Evolutionary conservation across 805 yeast species (phyloP).

Genomic region (Teunomyces lycoperdinae): DNA sequence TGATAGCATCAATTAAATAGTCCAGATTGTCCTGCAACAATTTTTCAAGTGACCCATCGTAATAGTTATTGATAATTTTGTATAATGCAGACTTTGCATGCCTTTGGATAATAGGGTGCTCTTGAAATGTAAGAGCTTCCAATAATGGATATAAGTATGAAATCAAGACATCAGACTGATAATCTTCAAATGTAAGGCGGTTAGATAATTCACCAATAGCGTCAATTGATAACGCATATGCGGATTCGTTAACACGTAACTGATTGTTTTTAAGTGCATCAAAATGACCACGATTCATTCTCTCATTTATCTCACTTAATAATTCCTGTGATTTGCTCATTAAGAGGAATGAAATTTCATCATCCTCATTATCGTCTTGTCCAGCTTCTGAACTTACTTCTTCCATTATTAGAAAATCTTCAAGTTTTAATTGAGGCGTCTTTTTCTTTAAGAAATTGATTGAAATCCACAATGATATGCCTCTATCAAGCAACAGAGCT

Average conservation of each 20-base stretch:
- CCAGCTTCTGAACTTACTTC: conserved; percentile 11
- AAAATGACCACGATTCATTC: background rate
- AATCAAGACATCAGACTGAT: conserved; percentile 52
- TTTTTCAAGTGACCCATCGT: conserved; percentile 50
- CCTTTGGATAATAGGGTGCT: conserved; percentile 43
- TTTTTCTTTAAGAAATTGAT: conserved; percentile 14
- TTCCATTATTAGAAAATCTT: conserved; percentile 18
- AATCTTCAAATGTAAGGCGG: conserved; percentile 24
- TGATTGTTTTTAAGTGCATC: conserved; percentile 5
- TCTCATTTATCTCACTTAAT: conserved; percentile 30
- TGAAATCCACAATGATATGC: conserved; percentile 33
- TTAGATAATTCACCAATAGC: conserved; percentile 36
- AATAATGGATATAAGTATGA: conserved; percentile 72
- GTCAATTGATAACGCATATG: conserved; percentile 43
- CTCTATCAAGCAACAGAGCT: conserved; percentile 5
- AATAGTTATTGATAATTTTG: conserved; percentile 41
- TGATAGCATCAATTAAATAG: conserved; percentile 76
- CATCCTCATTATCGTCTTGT: conserved; percentile 9
- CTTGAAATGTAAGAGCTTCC: conserved; percentile 62
- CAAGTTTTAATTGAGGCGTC: conserved; percentile 24
- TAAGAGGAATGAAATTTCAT: conserved; percentile 29
- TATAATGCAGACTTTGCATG: conserved; percentile 59
- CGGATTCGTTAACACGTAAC: conserved; percentile 17
- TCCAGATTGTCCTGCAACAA: conserved; percentile 71
- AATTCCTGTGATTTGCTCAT: conserved; percentile 40